These are phyloP conservation scores for Hypoxylon sp. DNA, from an alignment of 2,329 filamentous ascomycete genomes.

Conservation along the genomic window DNA sequence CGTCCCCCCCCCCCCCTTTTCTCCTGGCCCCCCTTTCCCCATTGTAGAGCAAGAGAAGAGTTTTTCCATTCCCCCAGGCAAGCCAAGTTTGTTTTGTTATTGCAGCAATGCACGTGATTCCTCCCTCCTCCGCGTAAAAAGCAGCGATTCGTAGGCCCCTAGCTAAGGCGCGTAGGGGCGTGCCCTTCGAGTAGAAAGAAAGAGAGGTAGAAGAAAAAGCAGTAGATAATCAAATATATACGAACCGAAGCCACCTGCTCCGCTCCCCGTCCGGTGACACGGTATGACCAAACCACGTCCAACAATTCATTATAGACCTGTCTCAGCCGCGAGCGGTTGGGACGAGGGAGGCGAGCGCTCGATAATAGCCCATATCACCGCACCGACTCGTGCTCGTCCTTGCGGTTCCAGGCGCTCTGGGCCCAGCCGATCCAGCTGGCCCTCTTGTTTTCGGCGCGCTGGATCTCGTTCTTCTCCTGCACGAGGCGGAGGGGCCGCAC, in stretches of 20 bases:
- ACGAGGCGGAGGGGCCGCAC: conserved; percentile 87
- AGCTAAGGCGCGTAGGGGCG: too few relatives aligned
- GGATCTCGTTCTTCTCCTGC: conserved; percentile 72
- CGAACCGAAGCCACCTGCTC: too few relatives aligned
- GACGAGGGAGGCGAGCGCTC: not conserved
- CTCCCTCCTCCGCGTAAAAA: not conserved
- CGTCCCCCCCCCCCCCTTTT: too few relatives aligned
- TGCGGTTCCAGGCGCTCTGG: conserved; percentile 52
- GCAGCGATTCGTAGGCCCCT: not conserved
- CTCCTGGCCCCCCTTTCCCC: not conserved
- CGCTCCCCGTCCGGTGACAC: too few relatives aligned
- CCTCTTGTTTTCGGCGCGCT: conserved; percentile 61
- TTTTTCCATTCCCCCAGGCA: not conserved
- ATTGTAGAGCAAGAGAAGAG: not conserved
- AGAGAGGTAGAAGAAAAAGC: too few relatives aligned
- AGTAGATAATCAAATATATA: too few relatives aligned
- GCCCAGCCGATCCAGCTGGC: conserved; percentile 72
- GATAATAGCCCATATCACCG: conserved; percentile 26
- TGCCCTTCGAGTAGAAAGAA: too few relatives aligned
- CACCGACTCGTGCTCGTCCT: conserved; percentile 53
- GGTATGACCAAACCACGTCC: too few relatives aligned
- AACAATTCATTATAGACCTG: not conserved
- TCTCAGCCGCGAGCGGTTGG: not conserved
- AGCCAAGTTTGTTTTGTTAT: not conserved
- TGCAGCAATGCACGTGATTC: not conserved